Evolutionary conservation across 441 rosid genomes (phyloP).

Genomic region (Codiaeum variegatum): DNA sequence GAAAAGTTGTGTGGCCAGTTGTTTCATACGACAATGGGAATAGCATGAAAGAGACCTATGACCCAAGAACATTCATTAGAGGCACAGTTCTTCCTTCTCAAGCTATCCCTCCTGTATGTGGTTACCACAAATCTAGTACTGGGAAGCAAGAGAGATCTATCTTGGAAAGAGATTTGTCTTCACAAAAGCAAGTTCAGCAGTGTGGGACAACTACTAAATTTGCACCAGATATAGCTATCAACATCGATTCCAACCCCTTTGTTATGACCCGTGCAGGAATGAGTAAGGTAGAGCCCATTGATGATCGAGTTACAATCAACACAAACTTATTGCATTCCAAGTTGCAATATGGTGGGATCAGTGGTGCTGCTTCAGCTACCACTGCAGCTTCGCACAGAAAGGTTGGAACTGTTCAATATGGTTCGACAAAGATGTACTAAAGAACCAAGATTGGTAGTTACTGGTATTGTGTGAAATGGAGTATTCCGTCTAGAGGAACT

Average conservation of each 20-base stretch:
- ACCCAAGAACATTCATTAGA: conserved; percentile 60
- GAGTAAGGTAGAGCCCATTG: conserved; percentile 47
- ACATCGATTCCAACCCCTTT: conserved; percentile 76
- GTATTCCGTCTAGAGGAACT: neutral
- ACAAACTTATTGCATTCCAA: conserved; percentile 60
- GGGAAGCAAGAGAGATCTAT: conserved; percentile 58
- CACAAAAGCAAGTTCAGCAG: conserved; percentile 56
- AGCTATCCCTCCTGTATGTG: conserved; percentile 36
- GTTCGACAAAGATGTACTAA: conserved; percentile 67
- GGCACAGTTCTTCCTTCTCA: conserved; percentile 45
- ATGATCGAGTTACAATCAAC: conserved; percentile 52
- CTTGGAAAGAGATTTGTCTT: conserved; percentile 38
- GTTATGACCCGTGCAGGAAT: conserved; percentile 65
- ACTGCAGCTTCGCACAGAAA: conserved; percentile 51
- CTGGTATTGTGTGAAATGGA: neutral
- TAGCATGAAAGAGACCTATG: conserved; percentile 48
- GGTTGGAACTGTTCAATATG: conserved; percentile 67
- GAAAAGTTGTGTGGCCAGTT: conserved; percentile 57
- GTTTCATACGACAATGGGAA: conserved; percentile 51
- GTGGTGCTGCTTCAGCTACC: conserved; percentile 36
- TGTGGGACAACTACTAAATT: conserved; percentile 50
- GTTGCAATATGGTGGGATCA: conserved; percentile 51
- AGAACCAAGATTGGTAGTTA: neutral
- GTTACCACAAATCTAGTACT: conserved; percentile 35
- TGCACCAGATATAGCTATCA: conserved; percentile 66